These are phyloP conservation scores for Solanum corneliomulleri DNA, from an alignment of 257 asterid genomes.

Conservation along the genomic window DNA sequence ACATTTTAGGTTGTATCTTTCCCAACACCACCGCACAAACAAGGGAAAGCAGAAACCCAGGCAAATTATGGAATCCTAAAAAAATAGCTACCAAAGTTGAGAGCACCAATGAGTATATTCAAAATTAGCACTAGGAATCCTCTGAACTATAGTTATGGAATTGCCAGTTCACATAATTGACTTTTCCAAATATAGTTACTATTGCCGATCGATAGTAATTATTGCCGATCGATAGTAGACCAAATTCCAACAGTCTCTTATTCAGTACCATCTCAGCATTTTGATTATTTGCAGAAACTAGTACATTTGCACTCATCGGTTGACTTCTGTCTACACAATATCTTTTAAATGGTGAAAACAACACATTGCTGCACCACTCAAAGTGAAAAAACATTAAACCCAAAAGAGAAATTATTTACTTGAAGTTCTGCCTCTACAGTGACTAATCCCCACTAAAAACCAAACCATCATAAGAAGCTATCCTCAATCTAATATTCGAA, in stretches of 20 bases:
- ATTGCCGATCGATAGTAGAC: background rate
- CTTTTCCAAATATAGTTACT: background rate
- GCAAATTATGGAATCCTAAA: background rate
- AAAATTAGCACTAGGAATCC: background rate
- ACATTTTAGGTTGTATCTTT: background rate
- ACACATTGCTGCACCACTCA: background rate
- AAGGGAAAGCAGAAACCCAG: background rate
- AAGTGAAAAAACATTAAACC: background rate
- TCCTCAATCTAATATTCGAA: background rate
- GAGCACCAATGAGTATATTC: background rate
- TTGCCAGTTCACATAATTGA: background rate
- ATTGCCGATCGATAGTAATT: background rate
- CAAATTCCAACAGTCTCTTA: background rate
- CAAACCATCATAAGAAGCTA: background rate
- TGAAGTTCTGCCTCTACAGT: background rate
- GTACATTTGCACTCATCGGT: background rate
- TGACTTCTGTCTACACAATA: background rate
- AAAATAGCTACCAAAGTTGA: background rate
- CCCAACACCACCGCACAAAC: background rate
- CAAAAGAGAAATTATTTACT: background rate
- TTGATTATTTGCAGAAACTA: background rate
- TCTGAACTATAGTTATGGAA: background rate
- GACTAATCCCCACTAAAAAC: background rate
- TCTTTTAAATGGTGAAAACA: background rate
- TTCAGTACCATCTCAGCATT: background rate